phyloP scores from a whole-genome alignment of 140 eudicot genomes.

The Senecio squalidus region DNA sequence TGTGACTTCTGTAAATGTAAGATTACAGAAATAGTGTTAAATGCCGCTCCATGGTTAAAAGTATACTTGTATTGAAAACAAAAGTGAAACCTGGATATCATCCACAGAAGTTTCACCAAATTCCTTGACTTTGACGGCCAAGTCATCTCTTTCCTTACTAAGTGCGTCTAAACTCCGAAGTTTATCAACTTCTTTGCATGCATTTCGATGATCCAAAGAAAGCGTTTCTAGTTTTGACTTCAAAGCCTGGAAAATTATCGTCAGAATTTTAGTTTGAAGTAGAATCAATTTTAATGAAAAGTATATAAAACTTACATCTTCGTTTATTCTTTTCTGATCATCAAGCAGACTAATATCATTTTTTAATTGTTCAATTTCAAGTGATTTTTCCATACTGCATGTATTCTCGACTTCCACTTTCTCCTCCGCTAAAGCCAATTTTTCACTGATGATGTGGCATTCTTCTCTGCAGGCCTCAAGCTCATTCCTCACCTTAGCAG shows the following conservation, averaged over 20 bases:
- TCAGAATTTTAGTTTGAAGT: too few species aligned
- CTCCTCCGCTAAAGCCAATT: conserved; percentile 42
- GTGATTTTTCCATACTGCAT: conserved; percentile 43
- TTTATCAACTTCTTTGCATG: conserved; percentile 43
- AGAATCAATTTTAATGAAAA: too few species aligned
- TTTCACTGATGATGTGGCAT: conserved; percentile 37
- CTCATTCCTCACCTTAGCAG: conserved; percentile 46
- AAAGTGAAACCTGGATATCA: conserved; percentile 38
- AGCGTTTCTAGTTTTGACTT: conserved; percentile 36
- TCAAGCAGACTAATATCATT: conserved; percentile 36
- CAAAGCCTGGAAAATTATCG: conserved; percentile 29
- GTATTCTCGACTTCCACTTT: conserved; percentile 39
- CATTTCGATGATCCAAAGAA: conserved; percentile 39
- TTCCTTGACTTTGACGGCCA: conserved; percentile 28
- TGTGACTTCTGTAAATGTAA: conserved; percentile 14
- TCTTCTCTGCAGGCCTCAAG: conserved; percentile 48
- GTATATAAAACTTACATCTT: conserved; percentile 50
- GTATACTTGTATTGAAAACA: not conserved
- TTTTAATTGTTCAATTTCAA: conserved; percentile 46
- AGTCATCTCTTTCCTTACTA: conserved; percentile 41
- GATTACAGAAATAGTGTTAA: conserved; percentile 8
- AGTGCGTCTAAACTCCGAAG: conserved; percentile 37
- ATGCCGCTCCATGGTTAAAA: not conserved
- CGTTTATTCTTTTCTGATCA: conserved; percentile 32
- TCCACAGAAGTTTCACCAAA: conserved; percentile 26